Conservation (phyloP, 768 basidiomycete species). For the Leucocoprinus birnbaumii region DNA sequence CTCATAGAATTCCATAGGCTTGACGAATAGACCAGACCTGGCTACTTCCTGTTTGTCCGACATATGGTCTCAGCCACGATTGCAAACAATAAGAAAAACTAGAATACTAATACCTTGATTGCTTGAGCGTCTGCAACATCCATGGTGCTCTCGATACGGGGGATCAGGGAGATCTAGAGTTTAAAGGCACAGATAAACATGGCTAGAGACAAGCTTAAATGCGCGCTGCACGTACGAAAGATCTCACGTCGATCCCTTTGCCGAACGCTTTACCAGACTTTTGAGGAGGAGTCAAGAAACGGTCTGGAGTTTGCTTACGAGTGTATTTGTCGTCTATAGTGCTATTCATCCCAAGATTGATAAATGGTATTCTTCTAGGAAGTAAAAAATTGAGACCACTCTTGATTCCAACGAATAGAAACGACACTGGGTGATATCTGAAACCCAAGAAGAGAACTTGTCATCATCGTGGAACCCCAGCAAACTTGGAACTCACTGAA, state of each 20-base stretch:
- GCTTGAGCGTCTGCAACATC: slow-evolving; percentile 10
- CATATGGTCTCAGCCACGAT: background rate
- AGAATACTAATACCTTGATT: slow-evolving; percentile 7
- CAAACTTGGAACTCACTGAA: no score
- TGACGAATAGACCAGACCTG: slow-evolving; percentile 19
- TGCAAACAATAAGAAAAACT: background rate
- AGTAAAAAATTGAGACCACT: background rate
- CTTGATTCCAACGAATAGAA: background rate
- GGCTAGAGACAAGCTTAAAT: no score
- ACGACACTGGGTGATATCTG: no score
- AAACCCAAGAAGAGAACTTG: no score
- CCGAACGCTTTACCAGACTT: no score
- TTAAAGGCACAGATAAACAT: no score
- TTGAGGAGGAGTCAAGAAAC: no score
- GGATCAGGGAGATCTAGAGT: slow-evolving; percentile 4
- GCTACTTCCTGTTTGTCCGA: slow-evolving; percentile 8
- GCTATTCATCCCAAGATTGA: background rate
- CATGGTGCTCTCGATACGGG: slow-evolving; percentile 2
- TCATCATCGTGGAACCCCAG: no score
- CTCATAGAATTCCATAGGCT: slow-evolving; percentile 13
- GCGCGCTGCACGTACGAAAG: no score
- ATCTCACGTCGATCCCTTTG: no score
- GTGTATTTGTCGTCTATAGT: background rate
- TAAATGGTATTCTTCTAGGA: background rate
- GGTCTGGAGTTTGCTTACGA: background rate